A percentile compares a stretch with the other conserved stretches of the same genome.
Evolutionary conservation across 768 basidiomycete genomes (phyloP).

Genomic region (Baorangia bicolor): DNA sequence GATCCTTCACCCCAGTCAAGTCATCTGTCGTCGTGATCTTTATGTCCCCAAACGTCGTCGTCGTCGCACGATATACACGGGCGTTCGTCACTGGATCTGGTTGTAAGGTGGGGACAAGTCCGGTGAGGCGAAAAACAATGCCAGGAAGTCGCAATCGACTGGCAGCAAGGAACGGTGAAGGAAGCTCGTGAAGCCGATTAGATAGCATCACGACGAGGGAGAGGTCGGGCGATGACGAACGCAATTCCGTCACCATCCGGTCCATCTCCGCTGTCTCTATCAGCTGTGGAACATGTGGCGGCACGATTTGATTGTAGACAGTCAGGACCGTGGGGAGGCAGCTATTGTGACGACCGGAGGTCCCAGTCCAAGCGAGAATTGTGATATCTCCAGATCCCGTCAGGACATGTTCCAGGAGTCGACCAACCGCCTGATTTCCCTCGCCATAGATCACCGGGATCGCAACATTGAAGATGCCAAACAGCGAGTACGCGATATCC

Average conservation of each 20-base stretch:
- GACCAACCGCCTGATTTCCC: conserved; percentile 2
- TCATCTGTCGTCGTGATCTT: conserved; percentile 1
- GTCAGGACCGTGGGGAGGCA: not conserved
- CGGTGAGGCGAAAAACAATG: not conserved
- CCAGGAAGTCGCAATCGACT: conserved; percentile 7
- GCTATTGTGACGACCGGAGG: not conserved
- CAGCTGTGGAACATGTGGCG: not conserved
- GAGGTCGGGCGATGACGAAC: not conserved
- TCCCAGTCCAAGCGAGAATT: conserved; percentile 9
- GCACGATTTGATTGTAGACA: not conserved
- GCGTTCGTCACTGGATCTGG: not conserved
- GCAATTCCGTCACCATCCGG: not conserved
- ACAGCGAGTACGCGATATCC: conserved; percentile 7
- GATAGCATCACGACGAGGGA: not conserved
- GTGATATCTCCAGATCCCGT: not conserved
- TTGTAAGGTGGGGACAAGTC: not conserved
- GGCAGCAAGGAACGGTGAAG: not conserved
- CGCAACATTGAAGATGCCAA: conserved; percentile 2
- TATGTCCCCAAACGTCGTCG: not conserved
- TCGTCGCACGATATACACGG: not conserved
- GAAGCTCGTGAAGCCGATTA: not conserved
- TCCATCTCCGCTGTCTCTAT: not conserved
- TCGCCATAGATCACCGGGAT: conserved; percentile 9
- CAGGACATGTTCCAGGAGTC: conserved; percentile 6
- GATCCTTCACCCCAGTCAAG: not conserved